Conservation (phyloP, 192 early-diverging fungal species). For the Cladochytrium replicatum region DNA sequence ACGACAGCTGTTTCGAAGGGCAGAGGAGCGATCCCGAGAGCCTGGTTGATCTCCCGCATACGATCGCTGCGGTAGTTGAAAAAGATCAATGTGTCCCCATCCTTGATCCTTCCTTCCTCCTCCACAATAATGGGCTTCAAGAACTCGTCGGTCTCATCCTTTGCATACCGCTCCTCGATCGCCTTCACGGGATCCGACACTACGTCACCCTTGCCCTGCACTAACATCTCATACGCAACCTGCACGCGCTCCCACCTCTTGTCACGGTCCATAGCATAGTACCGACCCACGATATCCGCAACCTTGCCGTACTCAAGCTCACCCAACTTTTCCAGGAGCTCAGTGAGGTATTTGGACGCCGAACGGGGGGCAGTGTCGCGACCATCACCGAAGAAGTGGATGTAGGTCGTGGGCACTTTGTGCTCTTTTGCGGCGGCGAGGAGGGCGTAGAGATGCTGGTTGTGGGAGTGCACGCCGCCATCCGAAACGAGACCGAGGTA, state of each 20-base stretch:
- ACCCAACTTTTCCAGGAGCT: conserved; percentile 53
- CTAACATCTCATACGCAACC: conserved; percentile 86
- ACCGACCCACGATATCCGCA: conserved; percentile 91
- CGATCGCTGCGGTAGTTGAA: conserved; percentile 99
- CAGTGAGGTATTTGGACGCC: conserved; percentile 64
- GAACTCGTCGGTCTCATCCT: conserved; percentile 98
- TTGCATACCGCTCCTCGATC: conserved; percentile 76
- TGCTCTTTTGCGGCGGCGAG: conserved; percentile 76
- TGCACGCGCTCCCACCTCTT: conserved; percentile 99
- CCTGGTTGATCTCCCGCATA: conserved; percentile 83
- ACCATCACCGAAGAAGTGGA: conserved; percentile 98
- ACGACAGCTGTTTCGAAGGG: conserved; percentile 70
- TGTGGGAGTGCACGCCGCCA: conserved; percentile 96
- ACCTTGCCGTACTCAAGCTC: conserved; percentile 64
- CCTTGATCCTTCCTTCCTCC: conserved; percentile 64
- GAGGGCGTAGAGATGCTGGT: conserved; percentile 78
- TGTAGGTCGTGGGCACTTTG: conserved; percentile 72
- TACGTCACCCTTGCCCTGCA: conserved; percentile 60
- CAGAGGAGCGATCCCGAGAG: conserved; percentile 74
- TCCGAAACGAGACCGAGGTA: conserved; percentile 92
- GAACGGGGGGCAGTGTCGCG: conserved; percentile 93
- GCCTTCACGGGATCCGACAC: conserved; percentile 44
- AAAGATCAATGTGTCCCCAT: conserved; percentile 88
- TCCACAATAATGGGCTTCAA: conserved; percentile 94
- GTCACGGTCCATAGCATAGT: conserved; percentile 99